These are phyloP conservation scores for Dryas alaskensis DNA, from an alignment of 306 rosid species.

Conservation along the genomic window DNA sequence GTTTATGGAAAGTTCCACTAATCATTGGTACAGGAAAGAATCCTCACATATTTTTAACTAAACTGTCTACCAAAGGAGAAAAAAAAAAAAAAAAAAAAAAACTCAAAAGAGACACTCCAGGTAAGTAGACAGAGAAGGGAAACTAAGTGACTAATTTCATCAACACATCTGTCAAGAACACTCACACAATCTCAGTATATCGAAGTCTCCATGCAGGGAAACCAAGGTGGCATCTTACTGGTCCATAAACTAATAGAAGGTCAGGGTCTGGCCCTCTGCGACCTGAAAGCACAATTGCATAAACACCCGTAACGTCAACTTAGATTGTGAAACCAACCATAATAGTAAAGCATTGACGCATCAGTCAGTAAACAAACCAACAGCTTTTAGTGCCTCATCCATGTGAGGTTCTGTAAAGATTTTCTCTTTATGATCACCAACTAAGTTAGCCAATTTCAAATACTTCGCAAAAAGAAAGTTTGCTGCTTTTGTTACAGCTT, in stretches of 20 bases:
- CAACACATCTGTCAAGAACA: conserved; percentile 11
- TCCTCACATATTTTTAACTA: no score
- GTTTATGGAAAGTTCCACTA: no score
- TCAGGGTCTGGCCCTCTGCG: conserved; percentile 75
- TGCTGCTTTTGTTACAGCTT: conserved; percentile 73
- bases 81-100: no score
- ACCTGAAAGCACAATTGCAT: conserved; percentile 43
- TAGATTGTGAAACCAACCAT: conserved; percentile 22
- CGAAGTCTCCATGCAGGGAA: conserved; percentile 92
- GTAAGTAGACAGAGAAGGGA: not conserved
- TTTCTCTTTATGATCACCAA: conserved; percentile 38
- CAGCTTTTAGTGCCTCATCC: conserved; percentile 61
- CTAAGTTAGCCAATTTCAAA: conserved; percentile 37
- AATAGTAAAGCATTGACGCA: conserved; percentile 25
- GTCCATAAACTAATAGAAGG: conserved; percentile 81
- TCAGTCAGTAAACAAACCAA: conserved; percentile 55
- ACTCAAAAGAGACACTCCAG: not conserved
- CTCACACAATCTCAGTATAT: conserved; percentile 86
- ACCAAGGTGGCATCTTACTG: conserved; percentile 88
- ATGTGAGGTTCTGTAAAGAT: conserved; percentile 52
- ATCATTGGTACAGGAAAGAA: not conserved
- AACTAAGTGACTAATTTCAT: not conserved
- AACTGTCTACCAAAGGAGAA: no score
- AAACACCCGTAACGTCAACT: conserved; percentile 14
- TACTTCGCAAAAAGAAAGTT: conserved; percentile 58